phyloP scores from a whole-genome alignment of 306 rosid genomes.

The Ammopiptanthus mongolicus region DNA sequence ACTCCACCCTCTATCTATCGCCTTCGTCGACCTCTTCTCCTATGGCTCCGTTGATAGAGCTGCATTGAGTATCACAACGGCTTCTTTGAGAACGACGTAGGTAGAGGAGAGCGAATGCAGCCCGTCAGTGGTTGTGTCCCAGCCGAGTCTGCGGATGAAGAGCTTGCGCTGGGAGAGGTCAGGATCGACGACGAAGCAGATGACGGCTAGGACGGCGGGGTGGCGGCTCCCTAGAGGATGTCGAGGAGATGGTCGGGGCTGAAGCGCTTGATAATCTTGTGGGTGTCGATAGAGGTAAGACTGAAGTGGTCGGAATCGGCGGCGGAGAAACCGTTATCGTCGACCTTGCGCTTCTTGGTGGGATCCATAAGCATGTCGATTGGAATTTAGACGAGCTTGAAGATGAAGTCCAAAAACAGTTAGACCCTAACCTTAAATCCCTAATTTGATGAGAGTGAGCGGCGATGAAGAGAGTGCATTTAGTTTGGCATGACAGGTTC shows the following conservation, averaged over 20 bases:
- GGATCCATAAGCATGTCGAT: slow-evolving; percentile 59
- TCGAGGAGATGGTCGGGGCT: slow-evolving; percentile 63
- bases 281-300: slow-evolving; percentile 62
- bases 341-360: slow-evolving; percentile 79
- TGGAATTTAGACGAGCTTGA: too few relatives aligned
- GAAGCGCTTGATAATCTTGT: slow-evolving; percentile 76
- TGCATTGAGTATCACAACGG: slow-evolving; percentile 81
- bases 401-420: background rate
- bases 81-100: slow-evolving; percentile 87
- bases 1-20: too few relatives aligned
- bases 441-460: too few relatives aligned
- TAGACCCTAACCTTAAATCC: slow-evolving; percentile 53
- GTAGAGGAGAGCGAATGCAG: slow-evolving; percentile 79
- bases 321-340: slow-evolving; percentile 63
- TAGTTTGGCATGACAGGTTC: too few relatives aligned
- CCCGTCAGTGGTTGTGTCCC: slow-evolving; percentile 91
- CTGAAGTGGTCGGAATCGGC: slow-evolving; percentile 16
- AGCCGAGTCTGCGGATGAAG: slow-evolving; percentile 90
- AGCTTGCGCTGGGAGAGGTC: slow-evolving; percentile 88
- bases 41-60: too few relatives aligned
- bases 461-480: too few relatives aligned
- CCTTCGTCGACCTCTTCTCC: too few relatives aligned
- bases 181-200: slow-evolving; percentile 57
- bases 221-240: slow-evolving; percentile 80
- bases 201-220: slow-evolving; percentile 68